These are phyloP conservation scores for Colletotrichum lentis DNA, from an alignment of 2,329 filamentous ascomycete species.

Conservation along the genomic window DNA sequence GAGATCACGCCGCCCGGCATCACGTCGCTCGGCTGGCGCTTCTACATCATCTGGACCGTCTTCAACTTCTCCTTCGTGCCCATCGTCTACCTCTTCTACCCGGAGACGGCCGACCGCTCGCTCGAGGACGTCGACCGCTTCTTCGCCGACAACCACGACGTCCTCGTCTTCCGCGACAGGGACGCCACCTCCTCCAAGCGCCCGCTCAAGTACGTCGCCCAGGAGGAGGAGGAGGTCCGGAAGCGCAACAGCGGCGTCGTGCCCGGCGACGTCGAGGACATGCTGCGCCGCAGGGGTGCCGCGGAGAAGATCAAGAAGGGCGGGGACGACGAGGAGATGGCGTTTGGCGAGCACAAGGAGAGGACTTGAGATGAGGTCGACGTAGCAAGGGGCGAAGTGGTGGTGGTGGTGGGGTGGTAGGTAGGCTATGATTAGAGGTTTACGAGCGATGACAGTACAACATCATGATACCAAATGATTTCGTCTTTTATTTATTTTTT, in stretches of 20 bases:
- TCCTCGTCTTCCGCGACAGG: constrained; percentile 40
- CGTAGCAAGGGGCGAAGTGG: not conserved
- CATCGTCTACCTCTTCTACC: constrained; percentile 59
- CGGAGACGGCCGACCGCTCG: constrained; percentile 50
- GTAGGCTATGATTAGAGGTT: not conserved
- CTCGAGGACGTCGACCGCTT: constrained; percentile 42
- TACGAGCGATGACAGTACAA: constrained; percentile 8
- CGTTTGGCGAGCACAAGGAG: constrained; percentile 34
- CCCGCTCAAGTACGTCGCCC: constrained; percentile 38
- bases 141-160: constrained; percentile 42
- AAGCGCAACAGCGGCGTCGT: constrained; percentile 15
- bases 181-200: constrained; percentile 41
- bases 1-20: constrained; percentile 50
- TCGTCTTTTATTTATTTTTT: not conserved
- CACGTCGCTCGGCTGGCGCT: constrained; percentile 58
- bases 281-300: constrained; percentile 17
- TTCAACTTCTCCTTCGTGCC: constrained; percentile 58
- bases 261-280: constrained; percentile 12
- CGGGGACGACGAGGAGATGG: constrained; percentile 26
- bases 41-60: constrained; percentile 61
- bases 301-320: constrained; percentile 24
- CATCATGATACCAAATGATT: constrained; percentile 1
- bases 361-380: not conserved
- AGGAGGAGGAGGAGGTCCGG: constrained; percentile 42
- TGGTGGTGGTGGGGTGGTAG: too few relatives aligned